Evolutionary conservation across 768 basidiomycete genomes (phyloP).

Genomic region (Lactifluus hygrophoroides): DNA sequence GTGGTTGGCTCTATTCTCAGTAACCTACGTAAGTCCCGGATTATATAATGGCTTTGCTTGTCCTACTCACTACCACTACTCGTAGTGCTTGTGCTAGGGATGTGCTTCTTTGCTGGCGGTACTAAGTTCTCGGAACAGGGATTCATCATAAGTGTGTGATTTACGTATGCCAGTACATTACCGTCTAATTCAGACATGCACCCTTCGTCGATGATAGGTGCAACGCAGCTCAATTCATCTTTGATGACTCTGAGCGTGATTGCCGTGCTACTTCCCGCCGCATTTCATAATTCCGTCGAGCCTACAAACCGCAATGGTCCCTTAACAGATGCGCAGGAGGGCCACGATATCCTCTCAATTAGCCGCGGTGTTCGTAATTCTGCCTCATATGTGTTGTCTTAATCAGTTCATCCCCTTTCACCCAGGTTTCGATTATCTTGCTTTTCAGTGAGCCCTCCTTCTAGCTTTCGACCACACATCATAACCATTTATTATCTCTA

Average conservation of each 20-base stretch:
- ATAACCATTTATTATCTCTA: conserved; percentile 23
- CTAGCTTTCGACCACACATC: not conserved
- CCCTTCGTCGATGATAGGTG: conserved; percentile 26
- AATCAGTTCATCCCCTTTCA: not conserved
- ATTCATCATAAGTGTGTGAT: conserved; percentile 58
- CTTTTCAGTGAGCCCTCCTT: conserved; percentile 36
- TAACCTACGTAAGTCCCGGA: conserved; percentile 31
- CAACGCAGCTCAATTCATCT: conserved; percentile 68
- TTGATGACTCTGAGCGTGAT: conserved; percentile 72
- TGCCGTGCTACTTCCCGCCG: conserved; percentile 70
- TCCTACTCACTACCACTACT: conserved; percentile 8
- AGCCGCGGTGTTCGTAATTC: conserved; percentile 39
- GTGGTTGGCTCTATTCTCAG: conserved; percentile 41
- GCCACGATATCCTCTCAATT: conserved; percentile 36
- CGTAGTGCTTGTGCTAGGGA: conserved; percentile 71
- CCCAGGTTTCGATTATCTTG: conserved; percentile 43
- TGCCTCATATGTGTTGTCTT: not conserved
- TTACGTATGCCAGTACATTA: not conserved
- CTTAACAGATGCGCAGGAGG: conserved; percentile 30
- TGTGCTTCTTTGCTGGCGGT: conserved; percentile 88
- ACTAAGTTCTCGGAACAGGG: conserved; percentile 72
- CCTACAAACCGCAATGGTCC: conserved; percentile 16
- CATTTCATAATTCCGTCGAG: conserved; percentile 54
- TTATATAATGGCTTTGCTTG: not conserved
- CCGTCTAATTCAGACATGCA: not conserved